These are phyloP conservation scores for Trichoderma orchidacearum DNA, from an alignment of 495 filamentous ascomycete species.

Conservation along the genomic window DNA sequence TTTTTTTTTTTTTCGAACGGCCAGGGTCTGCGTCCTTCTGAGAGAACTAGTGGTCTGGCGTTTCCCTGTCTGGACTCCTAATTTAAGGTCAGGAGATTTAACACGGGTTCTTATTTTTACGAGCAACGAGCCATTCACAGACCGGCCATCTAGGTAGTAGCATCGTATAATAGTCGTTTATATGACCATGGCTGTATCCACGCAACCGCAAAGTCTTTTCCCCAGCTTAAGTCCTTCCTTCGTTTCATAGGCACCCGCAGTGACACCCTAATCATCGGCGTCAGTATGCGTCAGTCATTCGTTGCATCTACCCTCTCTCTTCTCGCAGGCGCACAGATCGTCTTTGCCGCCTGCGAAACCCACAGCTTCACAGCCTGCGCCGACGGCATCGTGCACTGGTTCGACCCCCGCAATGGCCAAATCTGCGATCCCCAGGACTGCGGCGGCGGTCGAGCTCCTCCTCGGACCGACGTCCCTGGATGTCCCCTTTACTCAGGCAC, in stretches of 20 bases:
- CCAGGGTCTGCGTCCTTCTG: no score
- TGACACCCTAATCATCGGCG: neutral
- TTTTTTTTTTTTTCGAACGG: no score
- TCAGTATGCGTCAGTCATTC: neutral
- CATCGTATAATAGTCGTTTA: no score
- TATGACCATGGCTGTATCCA: no score
- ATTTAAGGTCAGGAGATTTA: no score
- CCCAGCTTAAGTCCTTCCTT: neutral
- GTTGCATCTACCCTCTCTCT: neutral
- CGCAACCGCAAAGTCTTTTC: neutral
- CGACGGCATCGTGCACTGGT: conserved; percentile 33
- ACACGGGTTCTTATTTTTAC: no score
- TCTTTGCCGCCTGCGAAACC: neutral
- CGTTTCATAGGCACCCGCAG: neutral
- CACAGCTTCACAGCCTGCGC: conserved; percentile 11
- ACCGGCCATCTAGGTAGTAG: no score
- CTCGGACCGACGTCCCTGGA: conserved; percentile 45
- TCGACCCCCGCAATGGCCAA: conserved; percentile 42
- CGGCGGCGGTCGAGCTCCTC: conserved; percentile 48
- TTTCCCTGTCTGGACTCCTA: no score
- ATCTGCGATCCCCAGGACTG: conserved; percentile 50
- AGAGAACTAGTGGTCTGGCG: no score
- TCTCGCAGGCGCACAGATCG: neutral
- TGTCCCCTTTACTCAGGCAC: conserved; percentile 18
- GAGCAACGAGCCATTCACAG: no score